Evolutionary conservation across 164 flowering plant genomes (phyloP).

Genomic region (Malania oleifera): DNA sequence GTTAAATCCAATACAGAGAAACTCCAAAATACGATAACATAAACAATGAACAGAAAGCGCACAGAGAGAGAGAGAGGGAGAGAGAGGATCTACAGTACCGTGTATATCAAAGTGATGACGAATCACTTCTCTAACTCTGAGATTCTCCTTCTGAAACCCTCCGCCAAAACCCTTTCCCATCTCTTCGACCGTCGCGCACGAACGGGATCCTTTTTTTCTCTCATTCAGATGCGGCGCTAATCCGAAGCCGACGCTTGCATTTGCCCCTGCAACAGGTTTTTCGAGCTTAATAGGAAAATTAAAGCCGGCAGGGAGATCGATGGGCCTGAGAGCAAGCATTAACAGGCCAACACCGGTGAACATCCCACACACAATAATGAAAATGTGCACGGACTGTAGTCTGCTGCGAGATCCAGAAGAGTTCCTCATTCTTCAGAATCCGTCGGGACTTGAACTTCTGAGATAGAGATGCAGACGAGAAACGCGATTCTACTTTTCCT

Average conservation of each 20-base stretch:
- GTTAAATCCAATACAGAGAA: no score
- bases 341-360: conserved; percentile 30
- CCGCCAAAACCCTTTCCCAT: conserved; percentile 60
- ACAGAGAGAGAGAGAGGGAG: neutral
- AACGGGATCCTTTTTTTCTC: conserved; percentile 1
- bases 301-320: neutral
- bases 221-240: neutral
- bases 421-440: conserved; percentile 17
- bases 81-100: conserved; percentile 36
- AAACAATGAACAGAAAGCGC: no score
- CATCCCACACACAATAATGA: conserved; percentile 27
- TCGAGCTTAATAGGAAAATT: neutral
- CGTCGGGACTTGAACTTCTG: no score
- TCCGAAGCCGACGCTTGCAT: neutral
- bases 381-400: conserved; percentile 20
- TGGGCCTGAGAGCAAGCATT: conserved; percentile 26
- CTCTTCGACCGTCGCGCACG: conserved; percentile 87
- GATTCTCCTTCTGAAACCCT: conserved; percentile 41
- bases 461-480: no score
- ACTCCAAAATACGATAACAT: no score
- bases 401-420: conserved; percentile 21
- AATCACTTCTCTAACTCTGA: conserved; percentile 57
- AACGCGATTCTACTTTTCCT: neutral
- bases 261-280: neutral
- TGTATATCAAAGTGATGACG: conserved; percentile 51